Conservation (phyloP, 345 rosid genomes). For the Hypericum androsaemum region DNA sequence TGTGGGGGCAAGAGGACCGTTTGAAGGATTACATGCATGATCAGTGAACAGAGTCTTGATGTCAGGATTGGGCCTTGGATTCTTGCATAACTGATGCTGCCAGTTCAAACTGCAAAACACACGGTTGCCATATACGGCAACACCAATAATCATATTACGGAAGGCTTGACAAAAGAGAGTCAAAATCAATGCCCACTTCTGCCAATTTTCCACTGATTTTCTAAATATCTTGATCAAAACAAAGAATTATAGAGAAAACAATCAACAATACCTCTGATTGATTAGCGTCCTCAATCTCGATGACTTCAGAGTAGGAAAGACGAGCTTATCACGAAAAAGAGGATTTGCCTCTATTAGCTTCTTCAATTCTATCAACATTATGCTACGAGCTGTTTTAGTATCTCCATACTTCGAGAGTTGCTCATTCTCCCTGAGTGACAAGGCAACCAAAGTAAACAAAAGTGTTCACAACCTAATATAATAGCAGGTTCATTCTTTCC, state of each 20-base stretch:
- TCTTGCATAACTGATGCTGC: slow-evolving; percentile 96
- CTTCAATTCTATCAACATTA: slow-evolving; percentile 60
- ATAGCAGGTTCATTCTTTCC: background rate
- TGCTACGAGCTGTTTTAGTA: slow-evolving; percentile 59
- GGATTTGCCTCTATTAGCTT: slow-evolving; percentile 78
- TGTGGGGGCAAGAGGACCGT: slow-evolving; percentile 68
- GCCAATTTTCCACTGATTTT: too few species aligned
- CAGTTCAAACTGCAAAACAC: slow-evolving; percentile 60
- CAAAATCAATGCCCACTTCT: background rate
- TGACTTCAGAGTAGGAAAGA: slow-evolving; percentile 50
- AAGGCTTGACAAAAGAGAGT: slow-evolving; percentile 1
- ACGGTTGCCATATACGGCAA: background rate
- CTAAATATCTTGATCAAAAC: too few species aligned
- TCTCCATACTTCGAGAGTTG: slow-evolving; percentile 83
- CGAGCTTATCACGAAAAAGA: slow-evolving; percentile 63
- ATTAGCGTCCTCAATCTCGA: slow-evolving; percentile 75
- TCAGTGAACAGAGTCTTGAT: slow-evolving; percentile 80
- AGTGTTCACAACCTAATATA: background rate
- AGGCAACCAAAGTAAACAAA: background rate
- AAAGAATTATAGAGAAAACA: background rate
- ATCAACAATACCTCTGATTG: slow-evolving; percentile 58
- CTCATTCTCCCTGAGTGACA: slow-evolving; percentile 51
- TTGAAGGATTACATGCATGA: slow-evolving; percentile 59
- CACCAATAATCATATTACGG: background rate
- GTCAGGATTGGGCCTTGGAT: slow-evolving; percentile 85